These are phyloP conservation scores for Nyctanthes arbortristis DNA, from an alignment of 257 asterid species.

Conservation along the genomic window DNA sequence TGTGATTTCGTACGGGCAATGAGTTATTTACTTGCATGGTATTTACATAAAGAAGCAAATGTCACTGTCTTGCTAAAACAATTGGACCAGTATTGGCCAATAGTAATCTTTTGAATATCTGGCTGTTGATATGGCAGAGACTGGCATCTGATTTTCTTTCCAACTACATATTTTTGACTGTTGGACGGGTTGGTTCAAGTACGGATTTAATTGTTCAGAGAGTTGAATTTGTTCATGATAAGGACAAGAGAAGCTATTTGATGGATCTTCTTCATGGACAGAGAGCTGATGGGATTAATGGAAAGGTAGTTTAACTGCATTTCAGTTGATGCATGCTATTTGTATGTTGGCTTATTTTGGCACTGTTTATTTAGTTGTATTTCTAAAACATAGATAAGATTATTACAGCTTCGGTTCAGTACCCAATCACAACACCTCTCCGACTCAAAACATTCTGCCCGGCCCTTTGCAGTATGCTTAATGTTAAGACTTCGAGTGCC, in stretches of 20 bases:
- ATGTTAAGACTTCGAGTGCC: background rate
- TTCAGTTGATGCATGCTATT: conserved; percentile 11
- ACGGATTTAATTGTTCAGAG: conserved; percentile 81
- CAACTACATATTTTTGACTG: conserved; percentile 79
- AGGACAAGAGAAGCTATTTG: conserved; percentile 81
- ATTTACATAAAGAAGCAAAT: background rate
- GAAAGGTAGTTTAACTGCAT: conserved; percentile 47
- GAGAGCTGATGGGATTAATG: conserved; percentile 54
- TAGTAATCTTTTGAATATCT: conserved; percentile 7
- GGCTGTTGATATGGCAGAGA: conserved; percentile 63
- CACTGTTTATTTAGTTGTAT: background rate
- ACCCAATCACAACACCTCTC: background rate
- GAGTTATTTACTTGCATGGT: conserved; percentile 8
- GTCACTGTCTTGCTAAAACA: background rate
- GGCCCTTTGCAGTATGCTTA: background rate
- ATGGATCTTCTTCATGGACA: conserved; percentile 91
- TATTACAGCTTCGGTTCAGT: background rate
- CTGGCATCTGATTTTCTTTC: conserved; percentile 89
- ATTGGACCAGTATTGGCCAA: background rate
- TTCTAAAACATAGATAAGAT: background rate
- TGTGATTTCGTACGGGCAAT: background rate
- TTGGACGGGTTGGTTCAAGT: conserved; percentile 92
- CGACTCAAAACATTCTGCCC: background rate
- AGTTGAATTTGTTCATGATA: conserved; percentile 73
- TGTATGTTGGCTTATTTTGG: conserved; percentile 1